Evolutionary conservation across 768 basidiomycete genomes (phyloP), one percentile per base, ranked within the genome.

Genomic region (Mycena vulgaris): DNA sequence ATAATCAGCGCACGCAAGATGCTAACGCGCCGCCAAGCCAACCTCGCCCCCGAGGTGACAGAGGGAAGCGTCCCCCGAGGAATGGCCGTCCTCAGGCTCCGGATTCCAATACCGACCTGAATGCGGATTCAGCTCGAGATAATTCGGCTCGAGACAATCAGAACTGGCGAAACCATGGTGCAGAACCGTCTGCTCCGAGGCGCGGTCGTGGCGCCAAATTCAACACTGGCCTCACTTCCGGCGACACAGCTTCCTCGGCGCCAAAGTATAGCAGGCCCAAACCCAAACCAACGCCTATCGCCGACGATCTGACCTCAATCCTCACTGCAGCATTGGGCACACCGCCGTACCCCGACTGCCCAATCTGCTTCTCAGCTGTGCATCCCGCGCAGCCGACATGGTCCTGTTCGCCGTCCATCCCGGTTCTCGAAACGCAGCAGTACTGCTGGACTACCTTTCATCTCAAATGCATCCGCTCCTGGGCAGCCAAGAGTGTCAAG

Each of bases 381-480:
- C 88, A 90, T 37, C 95, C 95, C 2, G 88, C 88, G 4, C 92
- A 97, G 63, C 87, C 89, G 5, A 95, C 92, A 0, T 97, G 96
- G 94, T 96, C 94, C 0, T 98, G 97, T 79, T 90, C 92, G 11
- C 91, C 92, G 3, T 85, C 88, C 0, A 84, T 84, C n/a, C 83
- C 87, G 2, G 81, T 86, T 13, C 70, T 86, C n/a, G 78, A 80
- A 27, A 78, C 80, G 35, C 80, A 84, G 8, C 90, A 90, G 68
- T 94, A 90, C 75, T 99, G 97, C 76, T 97, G 94, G 91, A 94
- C 90, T 14, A 90, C 94, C 0, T 96, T 98, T 76, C 97, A 99
- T 80, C 84, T 97, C 27, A 92, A 91, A 74, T 98, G 97, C 75
- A 93, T 98, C 73, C 86, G 88, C 10, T 87, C 93, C 0, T 99